These are phyloP conservation scores for Sclerotinia sclerotiorum DNA, from an alignment of 2,329 filamentous ascomycete genomes.

Conservation along the genomic window DNA sequence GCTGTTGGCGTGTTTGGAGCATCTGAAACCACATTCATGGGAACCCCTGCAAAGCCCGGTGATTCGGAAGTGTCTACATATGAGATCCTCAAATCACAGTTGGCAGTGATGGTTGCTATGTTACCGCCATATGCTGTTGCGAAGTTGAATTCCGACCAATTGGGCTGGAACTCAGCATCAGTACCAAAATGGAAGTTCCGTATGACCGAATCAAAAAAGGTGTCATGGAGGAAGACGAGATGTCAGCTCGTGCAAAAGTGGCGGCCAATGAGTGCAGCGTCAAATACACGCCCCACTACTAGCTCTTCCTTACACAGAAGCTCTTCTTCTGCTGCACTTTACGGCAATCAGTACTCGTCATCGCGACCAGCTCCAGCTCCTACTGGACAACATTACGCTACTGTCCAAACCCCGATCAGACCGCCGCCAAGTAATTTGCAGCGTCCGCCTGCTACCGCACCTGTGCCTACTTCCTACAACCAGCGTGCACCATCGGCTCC, in stretches of 20 bases:
- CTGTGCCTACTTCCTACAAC: constrained; percentile 33
- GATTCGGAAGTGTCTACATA: constrained; percentile 54
- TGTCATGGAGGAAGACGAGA: constrained; percentile 55
- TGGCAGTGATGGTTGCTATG: constrained; percentile 51
- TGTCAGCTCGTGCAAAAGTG: constrained; percentile 34
- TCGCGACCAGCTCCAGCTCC: constrained; percentile 28
- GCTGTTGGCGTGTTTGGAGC: constrained; percentile 64
- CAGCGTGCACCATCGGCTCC: constrained; percentile 33
- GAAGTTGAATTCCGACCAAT: constrained; percentile 55
- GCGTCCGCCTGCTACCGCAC: constrained; percentile 35
- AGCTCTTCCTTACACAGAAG: constrained; percentile 34
- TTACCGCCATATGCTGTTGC: constrained; percentile 58
- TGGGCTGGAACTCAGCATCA: constrained; percentile 55
- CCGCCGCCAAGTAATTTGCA: constrained; percentile 34
- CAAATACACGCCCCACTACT: constrained; percentile 29
- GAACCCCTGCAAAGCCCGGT: constrained; percentile 65
- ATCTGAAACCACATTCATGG: constrained; percentile 52
- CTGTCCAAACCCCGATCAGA: constrained; percentile 36
- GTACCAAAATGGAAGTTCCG: constrained; percentile 51
- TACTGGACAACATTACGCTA: constrained; percentile 24
- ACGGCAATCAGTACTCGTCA: constrained; percentile 40
- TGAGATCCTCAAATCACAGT: constrained; percentile 51
- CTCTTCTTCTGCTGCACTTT: constrained; percentile 33
- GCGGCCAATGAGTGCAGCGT: constrained; percentile 31
- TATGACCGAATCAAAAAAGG: constrained; percentile 52